A percentile compares a stretch with the other conserved stretches of the same genome.
These are phyloP conservation scores for Malania oleifera DNA, from an alignment of 164 flowering plant genomes.

Conservation along the genomic window DNA sequence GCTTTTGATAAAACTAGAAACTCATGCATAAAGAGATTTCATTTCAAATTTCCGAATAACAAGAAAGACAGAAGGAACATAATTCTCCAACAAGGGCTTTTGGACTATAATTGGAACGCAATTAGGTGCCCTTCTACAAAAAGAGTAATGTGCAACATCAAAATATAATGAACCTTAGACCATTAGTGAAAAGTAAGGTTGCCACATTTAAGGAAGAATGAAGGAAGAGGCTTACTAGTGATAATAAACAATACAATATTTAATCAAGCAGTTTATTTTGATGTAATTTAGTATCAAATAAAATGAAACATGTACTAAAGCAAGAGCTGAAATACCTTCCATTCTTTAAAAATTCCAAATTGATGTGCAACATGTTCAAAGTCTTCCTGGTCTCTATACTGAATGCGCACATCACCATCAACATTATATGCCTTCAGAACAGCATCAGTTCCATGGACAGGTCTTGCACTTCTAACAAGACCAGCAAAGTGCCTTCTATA, in stretches of 20 bases:
- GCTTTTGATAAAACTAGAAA: no score
- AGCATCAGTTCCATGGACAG: constrained; percentile 59
- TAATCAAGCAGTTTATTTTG: no score
- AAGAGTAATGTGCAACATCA: no score
- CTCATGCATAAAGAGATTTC: no score
- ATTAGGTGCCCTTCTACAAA: no score
- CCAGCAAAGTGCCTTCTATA: constrained; percentile 58
- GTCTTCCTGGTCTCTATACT: constrained; percentile 58
- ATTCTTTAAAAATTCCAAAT: constrained; percentile 94
- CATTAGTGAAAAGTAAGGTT: no score
- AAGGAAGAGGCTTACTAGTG: not conserved
- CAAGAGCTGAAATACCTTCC: constrained; percentile 60
- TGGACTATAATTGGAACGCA: no score
- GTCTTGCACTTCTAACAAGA: constrained; percentile 64
- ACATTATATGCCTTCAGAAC: constrained; percentile 67
- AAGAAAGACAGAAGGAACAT: no score
- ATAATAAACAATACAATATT: not conserved
- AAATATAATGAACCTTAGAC: no score
- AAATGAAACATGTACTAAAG: not conserved
- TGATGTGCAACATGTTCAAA: constrained; percentile 73
- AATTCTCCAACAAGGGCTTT: no score
- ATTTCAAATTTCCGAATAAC: no score
- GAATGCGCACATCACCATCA: constrained; percentile 79
- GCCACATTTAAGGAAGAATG: no score
- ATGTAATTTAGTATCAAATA: not conserved